Evolutionary conservation across 192 early-diverging fungal species (phyloP), one percentile per base, ranked within the genome.

Genomic region (Coemansia sp.): DNA sequence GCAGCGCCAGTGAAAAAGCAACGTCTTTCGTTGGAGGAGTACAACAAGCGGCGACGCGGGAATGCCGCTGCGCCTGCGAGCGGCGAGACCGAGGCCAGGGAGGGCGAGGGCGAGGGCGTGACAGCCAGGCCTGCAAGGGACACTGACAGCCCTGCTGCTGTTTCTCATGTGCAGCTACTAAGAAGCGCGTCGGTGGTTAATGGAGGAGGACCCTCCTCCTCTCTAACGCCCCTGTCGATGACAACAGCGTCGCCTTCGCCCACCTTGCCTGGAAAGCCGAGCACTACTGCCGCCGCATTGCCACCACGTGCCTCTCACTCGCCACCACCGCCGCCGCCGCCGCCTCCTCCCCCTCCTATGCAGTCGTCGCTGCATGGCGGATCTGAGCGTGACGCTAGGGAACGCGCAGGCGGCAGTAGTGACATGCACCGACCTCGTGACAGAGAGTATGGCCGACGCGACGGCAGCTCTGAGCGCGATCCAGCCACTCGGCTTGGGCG

Each of bases 1-100:
- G 64, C 60, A 7, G 53, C 63, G 9, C 68, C 73, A 2, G 73
- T 52, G 10, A 79, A 84, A 49, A 84, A 84, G 66, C 76, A 79
- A 62, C 81, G 81, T 0, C 77, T 84, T 9, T 79, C 81, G 52
- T 69, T 84, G 8, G 65, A 75, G 36, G 81, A 84, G 50, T 84
- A 84, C 49, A 84, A 79, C 57, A 79, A 79, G 71, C 81, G 76
- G 20, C 70, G 81, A 20, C 73, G 78, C 13, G 74, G 67, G 31
- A 70, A 76, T 36, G 63, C 46, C 0, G 55, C 66, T 0, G 50
- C 43, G 15, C 58, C 60, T 5, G 52, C 24, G 3, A 74, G 39
- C 31, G 41, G 38, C 31, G 66, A 74, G 39, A 24, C 38, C 3
- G 62, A 57, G 27, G 52, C 62, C 20, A 75, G 67, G 44, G 71